These are phyloP conservation scores for Colletotrichum lindemuthianum DNA, from an alignment of 2,329 filamentous ascomycete genomes.

Conservation along the genomic window DNA sequence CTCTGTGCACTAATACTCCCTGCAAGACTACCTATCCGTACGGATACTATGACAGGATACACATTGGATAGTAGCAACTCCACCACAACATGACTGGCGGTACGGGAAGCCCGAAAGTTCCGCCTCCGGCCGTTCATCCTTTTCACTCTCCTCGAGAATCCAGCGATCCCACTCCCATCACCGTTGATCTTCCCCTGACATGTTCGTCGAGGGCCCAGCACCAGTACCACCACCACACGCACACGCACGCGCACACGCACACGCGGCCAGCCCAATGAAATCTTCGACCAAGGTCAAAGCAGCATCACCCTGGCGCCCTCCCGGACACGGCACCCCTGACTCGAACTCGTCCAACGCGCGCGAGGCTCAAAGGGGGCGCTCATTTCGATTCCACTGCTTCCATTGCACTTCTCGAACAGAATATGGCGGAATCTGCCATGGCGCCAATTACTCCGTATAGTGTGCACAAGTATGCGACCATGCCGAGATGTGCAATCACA, in stretches of 20 bases:
- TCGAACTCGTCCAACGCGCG: neutral
- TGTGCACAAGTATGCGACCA: too few species aligned
- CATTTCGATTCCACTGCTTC: constrained; percentile 1
- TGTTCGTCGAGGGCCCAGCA: too few species aligned
- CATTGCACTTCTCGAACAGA: neutral
- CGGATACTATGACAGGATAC: too few species aligned
- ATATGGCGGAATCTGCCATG: too few species aligned
- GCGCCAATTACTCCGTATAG: too few species aligned
- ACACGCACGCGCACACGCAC: too few species aligned
- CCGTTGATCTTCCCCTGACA: too few species aligned
- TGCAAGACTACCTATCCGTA: too few species aligned
- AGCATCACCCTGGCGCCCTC: constrained; percentile 6
- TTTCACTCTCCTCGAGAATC: neutral
- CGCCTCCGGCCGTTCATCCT: constrained; percentile 22
- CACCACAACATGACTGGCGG: neutral
- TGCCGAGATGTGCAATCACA: neutral
- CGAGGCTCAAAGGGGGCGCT: neutral
- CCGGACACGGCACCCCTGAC: constrained; percentile 3
- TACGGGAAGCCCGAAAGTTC: constrained; percentile 25
- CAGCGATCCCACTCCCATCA: neutral
- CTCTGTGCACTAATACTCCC: too few species aligned
- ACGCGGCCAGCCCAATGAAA: constrained; percentile 3
- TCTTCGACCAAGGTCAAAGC: constrained; percentile 6
- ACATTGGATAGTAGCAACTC: too few species aligned
- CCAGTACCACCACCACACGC: too few species aligned